Conservation (phyloP, 2,329 filamentous ascomycete species). For the Penicillium sp. region DNA sequence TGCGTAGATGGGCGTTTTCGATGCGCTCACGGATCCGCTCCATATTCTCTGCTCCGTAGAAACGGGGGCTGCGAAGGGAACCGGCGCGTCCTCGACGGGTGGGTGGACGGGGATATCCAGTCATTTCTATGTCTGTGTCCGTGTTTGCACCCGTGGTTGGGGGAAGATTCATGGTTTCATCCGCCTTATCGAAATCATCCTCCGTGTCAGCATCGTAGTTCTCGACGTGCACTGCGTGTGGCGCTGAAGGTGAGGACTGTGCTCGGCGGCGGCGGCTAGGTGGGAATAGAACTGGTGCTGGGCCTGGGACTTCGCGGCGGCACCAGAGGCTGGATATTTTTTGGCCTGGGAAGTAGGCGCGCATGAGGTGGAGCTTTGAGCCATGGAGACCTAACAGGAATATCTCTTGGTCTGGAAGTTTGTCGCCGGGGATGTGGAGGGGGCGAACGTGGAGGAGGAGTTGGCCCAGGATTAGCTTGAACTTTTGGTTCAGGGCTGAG, state of each 20-base stretch:
- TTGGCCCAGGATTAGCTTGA: slow-evolving; percentile 30
- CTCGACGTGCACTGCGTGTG: not conserved
- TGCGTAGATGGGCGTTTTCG: slow-evolving; percentile 14
- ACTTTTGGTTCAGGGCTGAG: slow-evolving; percentile 20
- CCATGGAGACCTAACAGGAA: slow-evolving; percentile 31
- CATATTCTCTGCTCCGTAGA: slow-evolving; percentile 18
- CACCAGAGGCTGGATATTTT: slow-evolving; percentile 29
- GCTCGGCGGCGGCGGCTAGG: not conserved
- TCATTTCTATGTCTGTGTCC: not conserved
- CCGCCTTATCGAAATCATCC: not conserved
- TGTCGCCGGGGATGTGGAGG: slow-evolving; percentile 20
- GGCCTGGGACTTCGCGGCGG: slow-evolving; percentile 14
- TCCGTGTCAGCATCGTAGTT: not conserved
- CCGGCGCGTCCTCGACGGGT: not conserved
- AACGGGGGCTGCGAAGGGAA: slow-evolving; percentile 3
- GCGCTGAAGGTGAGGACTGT: not conserved
- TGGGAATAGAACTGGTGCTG: not conserved
- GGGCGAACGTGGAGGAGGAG: slow-evolving; percentile 21
- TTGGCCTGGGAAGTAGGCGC: slow-evolving; percentile 27
- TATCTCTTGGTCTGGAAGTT: slow-evolving; percentile 31
- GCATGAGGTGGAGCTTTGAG: slow-evolving; percentile 29
- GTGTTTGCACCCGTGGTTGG: not conserved
- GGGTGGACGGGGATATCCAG: not conserved
- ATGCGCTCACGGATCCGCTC: slow-evolving; percentile 17
- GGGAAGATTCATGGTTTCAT: not conserved